phyloP scores from a whole-genome alignment of 1,284 basidiomycete species.

The Melampsora larici-populina region DNA sequence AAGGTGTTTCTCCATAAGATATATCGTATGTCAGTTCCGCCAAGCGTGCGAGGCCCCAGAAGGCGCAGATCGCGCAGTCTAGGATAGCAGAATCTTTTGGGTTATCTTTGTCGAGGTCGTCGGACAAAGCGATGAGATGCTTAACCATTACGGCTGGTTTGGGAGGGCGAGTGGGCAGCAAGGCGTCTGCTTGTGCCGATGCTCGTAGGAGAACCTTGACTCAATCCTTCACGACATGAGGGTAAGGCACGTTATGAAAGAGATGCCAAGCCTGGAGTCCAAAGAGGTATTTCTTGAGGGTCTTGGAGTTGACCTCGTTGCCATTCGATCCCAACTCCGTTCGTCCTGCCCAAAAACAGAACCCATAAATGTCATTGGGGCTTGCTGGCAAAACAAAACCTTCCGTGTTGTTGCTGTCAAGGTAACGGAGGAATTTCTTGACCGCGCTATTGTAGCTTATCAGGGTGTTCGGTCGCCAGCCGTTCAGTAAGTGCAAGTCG shows the following conservation, averaged over 20 bases:
- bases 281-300: constrained; percentile 3
- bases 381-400: background rate
- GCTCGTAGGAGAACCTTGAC: background rate
- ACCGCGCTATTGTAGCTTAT: background rate
- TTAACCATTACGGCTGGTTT: background rate
- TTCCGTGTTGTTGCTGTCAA: too few species aligned
- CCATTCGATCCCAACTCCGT: background rate
- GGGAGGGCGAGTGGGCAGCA: background rate
- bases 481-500: background rate
- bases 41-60: constrained; percentile 1
- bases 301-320: background rate
- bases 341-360: constrained; percentile 14
- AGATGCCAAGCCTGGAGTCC: background rate
- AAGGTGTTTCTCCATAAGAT: too few species aligned
- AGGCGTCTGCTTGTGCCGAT: background rate
- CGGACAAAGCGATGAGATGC: background rate
- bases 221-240: background rate
- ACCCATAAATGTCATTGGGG: background rate
- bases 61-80: background rate
- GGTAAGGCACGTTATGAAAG: too few species aligned
- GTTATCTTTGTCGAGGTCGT: background rate
- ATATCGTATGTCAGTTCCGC: background rate
- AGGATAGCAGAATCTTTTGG: background rate
- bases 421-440: background rate
- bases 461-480: constrained; percentile 6